phyloP scores from a whole-genome alignment of 495 filamentous ascomycete species.

The Penicillium flavigenum region DNA sequence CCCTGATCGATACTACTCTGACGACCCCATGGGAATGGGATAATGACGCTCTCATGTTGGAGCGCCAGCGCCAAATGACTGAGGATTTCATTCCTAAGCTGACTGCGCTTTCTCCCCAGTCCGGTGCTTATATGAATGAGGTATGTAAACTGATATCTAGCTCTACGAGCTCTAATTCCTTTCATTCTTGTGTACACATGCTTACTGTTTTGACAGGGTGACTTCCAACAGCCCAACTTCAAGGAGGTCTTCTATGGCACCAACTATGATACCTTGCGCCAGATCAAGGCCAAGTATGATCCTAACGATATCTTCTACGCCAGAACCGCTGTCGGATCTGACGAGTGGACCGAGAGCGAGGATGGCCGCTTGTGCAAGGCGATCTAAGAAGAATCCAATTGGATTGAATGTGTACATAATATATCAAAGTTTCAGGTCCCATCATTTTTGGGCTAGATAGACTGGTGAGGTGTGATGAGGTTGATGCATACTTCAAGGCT shows the following conservation, averaged over 20 bases:
- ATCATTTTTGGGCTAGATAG: not conserved
- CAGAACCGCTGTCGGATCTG: constrained; percentile 58
- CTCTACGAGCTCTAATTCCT: not conserved
- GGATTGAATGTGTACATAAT: not conserved
- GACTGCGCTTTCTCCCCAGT: constrained; percentile 35
- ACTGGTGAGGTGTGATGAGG: not conserved
- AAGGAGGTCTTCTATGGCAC: constrained; percentile 52
- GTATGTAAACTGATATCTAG: constrained; percentile 1
- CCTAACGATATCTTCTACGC: constrained; percentile 60
- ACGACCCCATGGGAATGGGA: constrained; percentile 44
- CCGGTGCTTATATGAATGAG: constrained; percentile 46
- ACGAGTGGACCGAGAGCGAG: constrained; percentile 46
- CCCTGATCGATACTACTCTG: constrained; percentile 45
- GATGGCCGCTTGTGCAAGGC: constrained; percentile 29
- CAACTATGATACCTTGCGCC: constrained; percentile 39
- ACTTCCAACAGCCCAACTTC: constrained; percentile 52
- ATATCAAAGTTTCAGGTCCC: not conserved
- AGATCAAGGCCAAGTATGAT: constrained; percentile 53
- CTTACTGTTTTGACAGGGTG: constrained; percentile 18
- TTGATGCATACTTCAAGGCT: not conserved
- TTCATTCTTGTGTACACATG: not conserved
- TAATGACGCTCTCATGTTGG: constrained; percentile 36
- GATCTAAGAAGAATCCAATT: not conserved
- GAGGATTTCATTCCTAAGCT: constrained; percentile 44
- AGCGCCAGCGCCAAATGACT: constrained; percentile 39